Percentiles rank a stretch among this genome's conserved stretches.
phyloP scores from a whole-genome alignment of 257 asterid species.

The Lantana camara region DNA sequence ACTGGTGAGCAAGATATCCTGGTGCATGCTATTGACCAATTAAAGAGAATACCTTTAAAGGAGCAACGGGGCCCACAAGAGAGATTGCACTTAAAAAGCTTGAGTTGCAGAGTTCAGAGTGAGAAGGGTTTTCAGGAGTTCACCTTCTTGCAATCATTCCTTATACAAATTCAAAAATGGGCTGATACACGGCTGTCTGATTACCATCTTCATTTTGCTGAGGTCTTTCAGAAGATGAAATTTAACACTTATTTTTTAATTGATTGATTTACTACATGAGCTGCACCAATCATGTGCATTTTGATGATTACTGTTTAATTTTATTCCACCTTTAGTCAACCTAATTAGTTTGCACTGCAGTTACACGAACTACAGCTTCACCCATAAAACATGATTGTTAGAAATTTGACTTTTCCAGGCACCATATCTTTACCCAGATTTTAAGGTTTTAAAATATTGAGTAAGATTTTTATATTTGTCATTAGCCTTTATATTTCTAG shows the following conservation, averaged over 20 bases:
- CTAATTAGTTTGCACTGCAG: not conserved
- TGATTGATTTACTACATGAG: conserved; percentile 20
- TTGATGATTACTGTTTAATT: conserved; percentile 12
- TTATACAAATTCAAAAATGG: conserved; percentile 85
- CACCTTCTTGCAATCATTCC: conserved; percentile 86
- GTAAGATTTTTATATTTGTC: not conserved
- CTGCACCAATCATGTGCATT: conserved; percentile 11
- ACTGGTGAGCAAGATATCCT: conserved; percentile 85
- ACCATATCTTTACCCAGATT: conserved; percentile 1
- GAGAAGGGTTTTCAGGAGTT: conserved; percentile 72
- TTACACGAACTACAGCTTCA: conserved; percentile 26
- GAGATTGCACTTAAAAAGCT: conserved; percentile 85
- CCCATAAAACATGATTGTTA: conserved; percentile 3
- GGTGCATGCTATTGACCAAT: conserved; percentile 76
- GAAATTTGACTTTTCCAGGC: conserved; percentile 2
- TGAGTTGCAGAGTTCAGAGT: conserved; percentile 74
- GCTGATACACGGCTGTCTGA: conserved; percentile 86
- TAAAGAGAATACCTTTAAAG: conserved; percentile 89
- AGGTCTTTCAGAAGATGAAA: conserved; percentile 49
- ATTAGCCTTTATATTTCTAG: not conserved
- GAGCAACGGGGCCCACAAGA: conserved; percentile 97
- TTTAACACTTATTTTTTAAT: conserved; percentile 18
- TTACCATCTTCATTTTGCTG: conserved; percentile 81
- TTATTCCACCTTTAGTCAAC: not conserved
- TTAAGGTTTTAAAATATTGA: conserved; percentile 5